These are phyloP conservation scores for Pichia cactophila DNA, from an alignment of 1,139 yeast genomes.

Conservation along the genomic window DNA sequence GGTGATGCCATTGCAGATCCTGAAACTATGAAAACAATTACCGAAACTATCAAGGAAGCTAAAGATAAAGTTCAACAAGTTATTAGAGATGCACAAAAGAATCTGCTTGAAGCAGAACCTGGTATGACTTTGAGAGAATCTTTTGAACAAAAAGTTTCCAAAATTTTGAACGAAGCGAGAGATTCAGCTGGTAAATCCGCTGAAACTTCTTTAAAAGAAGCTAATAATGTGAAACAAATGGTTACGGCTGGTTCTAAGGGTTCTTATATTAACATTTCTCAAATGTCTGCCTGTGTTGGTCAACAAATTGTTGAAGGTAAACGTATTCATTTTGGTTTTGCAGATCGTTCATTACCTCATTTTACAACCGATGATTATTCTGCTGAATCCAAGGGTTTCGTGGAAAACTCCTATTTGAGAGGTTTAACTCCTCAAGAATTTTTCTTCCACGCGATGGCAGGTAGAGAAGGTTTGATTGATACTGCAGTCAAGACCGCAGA, in stretches of 20 bases:
- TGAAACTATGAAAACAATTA: conserved; percentile 89
- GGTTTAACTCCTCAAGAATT: conserved; percentile 98
- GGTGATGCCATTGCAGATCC: conserved; percentile 99
- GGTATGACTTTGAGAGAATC: conserved; percentile 99
- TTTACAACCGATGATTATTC: conserved; percentile 97
- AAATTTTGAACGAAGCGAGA: conserved; percentile 95
- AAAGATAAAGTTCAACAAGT: conserved; percentile 90
- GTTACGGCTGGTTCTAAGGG: conserved; percentile 99
- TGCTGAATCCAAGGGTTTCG: conserved; percentile 96
- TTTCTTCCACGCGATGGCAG: conserved; percentile 99
- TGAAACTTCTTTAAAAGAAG: conserved; percentile 88
- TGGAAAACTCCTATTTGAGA: conserved; percentile 93
- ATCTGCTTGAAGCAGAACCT: conserved; percentile 85
- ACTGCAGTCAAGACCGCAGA: conserved; percentile 95
- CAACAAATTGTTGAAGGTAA: conserved; percentile 99
- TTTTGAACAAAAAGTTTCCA: conserved; percentile 93
- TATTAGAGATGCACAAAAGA: conserved; percentile 84
- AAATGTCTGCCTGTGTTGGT: conserved; percentile 99
- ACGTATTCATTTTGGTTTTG: conserved; percentile 96
- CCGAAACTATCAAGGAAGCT: conserved; percentile 88
- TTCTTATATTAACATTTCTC: conserved; percentile 96
- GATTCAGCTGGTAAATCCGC: conserved; percentile 99
- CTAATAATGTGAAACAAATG: conserved; percentile 97
- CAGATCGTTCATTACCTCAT: conserved; percentile 94
- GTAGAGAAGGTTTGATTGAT: conserved; percentile 99